Evolutionary conservation across 176 grass and related monocot genomes (phyloP).

Genomic region (Oryza longistaminata): DNA sequence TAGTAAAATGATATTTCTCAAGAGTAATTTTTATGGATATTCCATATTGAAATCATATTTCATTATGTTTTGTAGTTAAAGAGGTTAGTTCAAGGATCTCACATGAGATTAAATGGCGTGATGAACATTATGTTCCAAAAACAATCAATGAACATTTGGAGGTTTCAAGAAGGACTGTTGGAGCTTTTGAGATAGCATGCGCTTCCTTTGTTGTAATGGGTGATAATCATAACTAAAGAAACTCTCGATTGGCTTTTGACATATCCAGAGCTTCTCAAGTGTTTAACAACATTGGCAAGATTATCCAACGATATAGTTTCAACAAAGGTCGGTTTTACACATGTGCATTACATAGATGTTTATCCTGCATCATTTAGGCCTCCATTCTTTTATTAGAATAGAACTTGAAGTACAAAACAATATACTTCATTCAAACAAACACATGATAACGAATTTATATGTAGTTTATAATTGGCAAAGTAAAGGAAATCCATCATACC

Average conservation of each 20-base stretch:
- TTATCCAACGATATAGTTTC: slow-evolving; percentile 34
- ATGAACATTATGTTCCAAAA: slow-evolving; percentile 22
- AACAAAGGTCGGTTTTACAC: slow-evolving; percentile 12
- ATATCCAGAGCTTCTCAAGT: slow-evolving; percentile 22
- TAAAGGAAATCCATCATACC: too few species aligned
- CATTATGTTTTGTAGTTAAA: slow-evolving; percentile 1
- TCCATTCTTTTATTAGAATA: too few species aligned
- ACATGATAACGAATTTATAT: too few species aligned
- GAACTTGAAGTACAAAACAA: too few species aligned
- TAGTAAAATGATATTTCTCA: too few species aligned
- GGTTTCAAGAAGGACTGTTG: not conserved
- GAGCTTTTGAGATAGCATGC: slow-evolving; percentile 4
- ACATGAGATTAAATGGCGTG: slow-evolving; percentile 33
- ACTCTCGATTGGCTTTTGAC: slow-evolving; percentile 36
- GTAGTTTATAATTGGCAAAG: too few species aligned
- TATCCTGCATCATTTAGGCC: too few species aligned
- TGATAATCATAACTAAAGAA: slow-evolving; percentile 19
- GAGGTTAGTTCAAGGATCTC: not conserved
- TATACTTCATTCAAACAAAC: too few species aligned
- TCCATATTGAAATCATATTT: not conserved
- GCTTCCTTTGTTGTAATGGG: slow-evolving; percentile 39
- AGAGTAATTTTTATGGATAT: too few species aligned
- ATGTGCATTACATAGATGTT: too few species aligned
- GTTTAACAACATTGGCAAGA: not conserved
- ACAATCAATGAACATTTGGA: slow-evolving; percentile 36